Percentiles rank a stretch among this genome's conserved stretches.
These are phyloP conservation scores for Trametopsis cervina DNA, from an alignment of 768 basidiomycete genomes.

Conservation along the genomic window DNA sequence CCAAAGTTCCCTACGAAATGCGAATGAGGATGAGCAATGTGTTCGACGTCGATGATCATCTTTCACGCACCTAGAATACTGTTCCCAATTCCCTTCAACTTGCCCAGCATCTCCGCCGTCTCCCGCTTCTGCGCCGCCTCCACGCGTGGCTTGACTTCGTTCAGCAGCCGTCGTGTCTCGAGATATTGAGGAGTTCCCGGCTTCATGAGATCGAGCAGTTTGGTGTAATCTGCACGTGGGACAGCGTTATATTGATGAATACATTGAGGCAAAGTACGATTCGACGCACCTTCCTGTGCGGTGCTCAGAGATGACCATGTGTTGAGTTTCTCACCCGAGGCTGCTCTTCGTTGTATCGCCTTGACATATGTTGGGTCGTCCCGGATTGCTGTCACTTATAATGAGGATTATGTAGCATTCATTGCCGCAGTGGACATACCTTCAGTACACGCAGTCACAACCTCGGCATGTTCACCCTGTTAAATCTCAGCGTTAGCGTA, in stretches of 20 bases:
- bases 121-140: constrained; percentile 79
- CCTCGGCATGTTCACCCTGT: constrained; percentile 74
- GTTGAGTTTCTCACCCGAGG: constrained; percentile 71
- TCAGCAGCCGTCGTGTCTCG: constrained; percentile 43
- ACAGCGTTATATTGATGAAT: not conserved
- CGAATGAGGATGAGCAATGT: not conserved
- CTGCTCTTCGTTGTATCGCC: constrained; percentile 82
- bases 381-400: constrained; percentile 50
- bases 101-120: constrained; percentile 86
- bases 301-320: constrained; percentile 80
- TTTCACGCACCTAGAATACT: constrained; percentile 64
- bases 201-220: constrained; percentile 59
- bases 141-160: constrained; percentile 55
- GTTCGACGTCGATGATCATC: not conserved
- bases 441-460: constrained; percentile 74
- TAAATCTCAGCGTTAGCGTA: too few species aligned
- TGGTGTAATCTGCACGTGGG: constrained; percentile 58
- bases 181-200: constrained; percentile 41
- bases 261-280: not conserved
- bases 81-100: constrained; percentile 91
- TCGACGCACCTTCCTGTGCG: constrained; percentile 70
- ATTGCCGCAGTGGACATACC: too few species aligned
- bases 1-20: constrained; percentile 77
- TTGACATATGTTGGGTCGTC: constrained; percentile 86
- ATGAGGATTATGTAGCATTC: not conserved